These are phyloP conservation scores for Microstegium vimineum DNA, from an alignment of 176 grass and related monocot species.

Conservation along the genomic window DNA sequence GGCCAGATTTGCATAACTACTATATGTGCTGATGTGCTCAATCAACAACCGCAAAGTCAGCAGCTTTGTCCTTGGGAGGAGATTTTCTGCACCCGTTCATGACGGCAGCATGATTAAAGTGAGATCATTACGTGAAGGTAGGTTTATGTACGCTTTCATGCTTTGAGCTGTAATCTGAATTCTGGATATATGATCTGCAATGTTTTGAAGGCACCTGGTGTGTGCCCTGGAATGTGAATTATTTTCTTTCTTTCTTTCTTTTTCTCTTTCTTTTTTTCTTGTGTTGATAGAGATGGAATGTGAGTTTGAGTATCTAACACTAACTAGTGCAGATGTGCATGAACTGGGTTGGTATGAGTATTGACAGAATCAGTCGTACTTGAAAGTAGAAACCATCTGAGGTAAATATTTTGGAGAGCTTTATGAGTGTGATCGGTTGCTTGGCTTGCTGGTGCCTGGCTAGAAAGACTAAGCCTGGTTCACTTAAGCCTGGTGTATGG, in stretches of 20 bases:
- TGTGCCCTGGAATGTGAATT: neutral
- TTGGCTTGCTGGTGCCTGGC: no score
- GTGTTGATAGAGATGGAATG: no score
- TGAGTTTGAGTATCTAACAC: no score
- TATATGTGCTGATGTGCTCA: slow-evolving; percentile 30
- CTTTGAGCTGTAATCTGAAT: neutral
- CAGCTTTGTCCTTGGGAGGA: slow-evolving; percentile 22
- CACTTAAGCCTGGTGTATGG: no score
- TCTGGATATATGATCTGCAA: neutral
- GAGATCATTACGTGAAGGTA: neutral
- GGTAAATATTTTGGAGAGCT: neutral
- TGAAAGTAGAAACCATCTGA: neutral
- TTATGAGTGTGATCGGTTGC: no score
- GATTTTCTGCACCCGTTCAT: slow-evolving; percentile 1
- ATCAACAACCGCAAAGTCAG: slow-evolving; percentile 29
- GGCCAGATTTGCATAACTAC: slow-evolving; percentile 20
- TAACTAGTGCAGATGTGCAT: neutral
- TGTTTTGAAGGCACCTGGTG: neutral
- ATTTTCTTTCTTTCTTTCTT: no score
- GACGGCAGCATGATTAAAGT: slow-evolving; percentile 8
- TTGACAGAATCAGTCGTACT: neutral
- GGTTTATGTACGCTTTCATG: neutral
- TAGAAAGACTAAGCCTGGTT: no score
- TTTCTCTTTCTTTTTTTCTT: no score
- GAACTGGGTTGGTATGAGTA: neutral